Conservation (phyloP, 176 grass and related monocot species). For the Ensete glaucum region DNA sequence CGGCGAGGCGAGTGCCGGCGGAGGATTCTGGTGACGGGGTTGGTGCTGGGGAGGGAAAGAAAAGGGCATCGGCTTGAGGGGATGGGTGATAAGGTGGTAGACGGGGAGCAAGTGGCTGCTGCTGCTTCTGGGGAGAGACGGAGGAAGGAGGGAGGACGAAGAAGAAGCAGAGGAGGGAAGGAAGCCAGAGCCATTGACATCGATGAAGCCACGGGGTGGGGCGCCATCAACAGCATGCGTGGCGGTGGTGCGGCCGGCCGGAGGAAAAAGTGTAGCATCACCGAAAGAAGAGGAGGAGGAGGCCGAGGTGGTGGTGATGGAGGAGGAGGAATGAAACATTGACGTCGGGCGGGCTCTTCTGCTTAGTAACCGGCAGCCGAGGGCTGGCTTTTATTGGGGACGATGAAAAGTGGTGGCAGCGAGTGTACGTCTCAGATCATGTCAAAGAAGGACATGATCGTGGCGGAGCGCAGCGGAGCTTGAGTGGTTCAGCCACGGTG, state of each 20-base stretch:
- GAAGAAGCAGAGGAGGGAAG: not conserved
- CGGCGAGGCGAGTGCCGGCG: slow-evolving; percentile 5
- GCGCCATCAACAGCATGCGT: not conserved
- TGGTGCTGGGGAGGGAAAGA: not conserved
- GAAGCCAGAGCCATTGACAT: not conserved
- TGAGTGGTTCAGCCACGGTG: too few species aligned
- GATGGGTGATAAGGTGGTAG: not conserved
- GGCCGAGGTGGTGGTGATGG: too few species aligned
- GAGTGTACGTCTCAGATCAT: too few species aligned
- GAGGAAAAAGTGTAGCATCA: not conserved
- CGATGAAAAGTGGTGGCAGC: too few species aligned
- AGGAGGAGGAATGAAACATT: too few species aligned
- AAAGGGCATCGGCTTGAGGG: not conserved
- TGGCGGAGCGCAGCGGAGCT: too few species aligned
- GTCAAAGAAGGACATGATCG: too few species aligned
- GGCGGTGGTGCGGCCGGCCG: not conserved
- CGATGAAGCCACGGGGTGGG: not conserved
- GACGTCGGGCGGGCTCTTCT: too few species aligned
- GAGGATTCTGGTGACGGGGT: not conserved
- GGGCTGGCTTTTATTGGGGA: too few species aligned
- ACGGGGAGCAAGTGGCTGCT: not conserved
- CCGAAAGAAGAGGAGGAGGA: too few species aligned
- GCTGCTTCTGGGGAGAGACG: not conserved
- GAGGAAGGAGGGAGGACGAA: not conserved
- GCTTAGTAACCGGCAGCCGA: too few species aligned